Percentiles rank a stretch among this genome's conserved stretches.
phyloP scores from a whole-genome alignment of 2,329 filamentous ascomycete species.

The Lachnellula arida region DNA sequence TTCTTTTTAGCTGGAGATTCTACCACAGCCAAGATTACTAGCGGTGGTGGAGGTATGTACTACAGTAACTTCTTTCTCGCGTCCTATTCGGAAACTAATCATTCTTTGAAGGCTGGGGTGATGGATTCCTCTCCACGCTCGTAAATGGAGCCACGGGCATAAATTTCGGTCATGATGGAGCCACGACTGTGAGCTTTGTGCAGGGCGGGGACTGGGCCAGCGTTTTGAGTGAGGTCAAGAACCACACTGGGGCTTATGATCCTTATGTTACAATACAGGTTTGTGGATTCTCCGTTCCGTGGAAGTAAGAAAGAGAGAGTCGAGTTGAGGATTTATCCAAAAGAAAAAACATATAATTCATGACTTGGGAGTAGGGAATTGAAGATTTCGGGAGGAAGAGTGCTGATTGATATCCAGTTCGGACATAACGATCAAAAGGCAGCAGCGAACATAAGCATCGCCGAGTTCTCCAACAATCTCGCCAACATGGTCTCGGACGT shows the following conservation, averaged over 20 bases:
- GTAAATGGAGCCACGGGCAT: conserved; percentile 37
- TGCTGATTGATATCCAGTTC: conserved; percentile 31
- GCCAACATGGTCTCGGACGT: conserved; percentile 32
- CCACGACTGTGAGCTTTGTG: conserved; percentile 44
- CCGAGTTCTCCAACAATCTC: conserved; percentile 40
- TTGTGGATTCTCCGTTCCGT: neutral
- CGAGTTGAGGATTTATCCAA: too few species aligned
- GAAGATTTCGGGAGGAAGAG: neutral
- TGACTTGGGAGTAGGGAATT: too few species aligned
- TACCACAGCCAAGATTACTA: conserved; percentile 31
- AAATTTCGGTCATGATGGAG: conserved; percentile 45
- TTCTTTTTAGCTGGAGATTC: conserved; percentile 41
- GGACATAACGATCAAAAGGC: conserved; percentile 50
- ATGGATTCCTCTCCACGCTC: conserved; percentile 46
- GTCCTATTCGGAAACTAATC: neutral
- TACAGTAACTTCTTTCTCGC: neutral
- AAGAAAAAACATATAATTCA: too few species aligned
- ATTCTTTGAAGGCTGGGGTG: conserved; percentile 41
- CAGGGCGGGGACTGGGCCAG: conserved; percentile 42
- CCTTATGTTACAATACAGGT: conserved; percentile 48
- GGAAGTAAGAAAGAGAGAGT: too few species aligned
- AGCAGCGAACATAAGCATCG: conserved; percentile 36
- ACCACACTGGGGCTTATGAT: conserved; percentile 31
- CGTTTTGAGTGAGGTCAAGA: conserved; percentile 36
- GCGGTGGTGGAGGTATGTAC: conserved; percentile 5